Evolutionary conservation across 2,329 filamentous ascomycete genomes (phyloP).

Genomic region (Aphanocladium album): DNA sequence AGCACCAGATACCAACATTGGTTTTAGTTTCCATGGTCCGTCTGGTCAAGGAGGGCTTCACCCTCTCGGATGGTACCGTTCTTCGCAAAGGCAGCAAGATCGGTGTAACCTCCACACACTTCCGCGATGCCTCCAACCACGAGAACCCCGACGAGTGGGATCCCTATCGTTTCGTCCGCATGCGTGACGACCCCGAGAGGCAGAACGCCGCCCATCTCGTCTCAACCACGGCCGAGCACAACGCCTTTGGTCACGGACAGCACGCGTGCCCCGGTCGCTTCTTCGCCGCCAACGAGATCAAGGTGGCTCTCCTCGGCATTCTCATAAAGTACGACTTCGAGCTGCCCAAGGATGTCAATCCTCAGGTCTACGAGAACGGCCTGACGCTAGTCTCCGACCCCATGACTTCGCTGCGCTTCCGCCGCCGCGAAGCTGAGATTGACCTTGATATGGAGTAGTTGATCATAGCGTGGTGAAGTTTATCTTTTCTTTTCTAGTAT

Average conservation of each 20-base stretch:
- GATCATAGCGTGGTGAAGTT: background rate
- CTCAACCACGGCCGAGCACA: constrained; percentile 41
- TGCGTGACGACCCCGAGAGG: constrained; percentile 31
- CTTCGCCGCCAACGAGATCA: constrained; percentile 48
- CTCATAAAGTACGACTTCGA: constrained; percentile 47
- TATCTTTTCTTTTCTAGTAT: background rate
- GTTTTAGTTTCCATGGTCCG: constrained; percentile 11
- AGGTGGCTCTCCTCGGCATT: constrained; percentile 45
- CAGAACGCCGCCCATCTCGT: constrained; percentile 36
- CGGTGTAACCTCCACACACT: background rate
- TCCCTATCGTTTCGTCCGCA: constrained; percentile 40
- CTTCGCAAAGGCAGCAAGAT: constrained; percentile 9
- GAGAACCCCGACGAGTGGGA: constrained; percentile 36
- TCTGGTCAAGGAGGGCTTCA: constrained; percentile 5
- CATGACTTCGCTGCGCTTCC: constrained; percentile 4
- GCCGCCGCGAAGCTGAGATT: constrained; percentile 12
- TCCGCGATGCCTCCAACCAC: constrained; percentile 24
- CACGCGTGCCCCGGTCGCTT: constrained; percentile 51
- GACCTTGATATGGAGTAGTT: background rate
- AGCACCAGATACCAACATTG: background rate
- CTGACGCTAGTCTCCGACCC: constrained; percentile 7
- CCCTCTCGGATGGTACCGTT: constrained; percentile 13
- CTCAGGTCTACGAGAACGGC: constrained; percentile 6
- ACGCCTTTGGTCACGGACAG: constrained; percentile 50
- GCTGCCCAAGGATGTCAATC: constrained; percentile 16